Base-by-base conservation (phyloP, 192 early-diverging fungal genomes). In the Backusella liffmaniae region DNA sequence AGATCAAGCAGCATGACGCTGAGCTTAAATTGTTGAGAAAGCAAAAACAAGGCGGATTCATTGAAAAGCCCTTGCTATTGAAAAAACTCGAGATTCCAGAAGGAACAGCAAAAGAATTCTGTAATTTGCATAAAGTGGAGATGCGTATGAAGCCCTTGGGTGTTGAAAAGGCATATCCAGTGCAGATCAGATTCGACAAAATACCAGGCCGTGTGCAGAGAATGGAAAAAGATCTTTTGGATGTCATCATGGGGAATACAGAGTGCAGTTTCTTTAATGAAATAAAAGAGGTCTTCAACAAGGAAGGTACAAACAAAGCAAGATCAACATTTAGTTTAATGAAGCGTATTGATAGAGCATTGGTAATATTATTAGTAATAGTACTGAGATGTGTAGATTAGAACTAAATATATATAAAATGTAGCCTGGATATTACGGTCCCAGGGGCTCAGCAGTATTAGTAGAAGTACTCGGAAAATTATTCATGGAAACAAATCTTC, bases 371-470 rank as follows among this genome's bases (percentile, higher is more conserved):
- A 75, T 23, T 26, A 46, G 15, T 36, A 29, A 7, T 66, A 29
- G 35, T 35, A 62, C 39, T 12, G 32, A 32, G 1, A 32, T 15
- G 12, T n/a, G 39, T 44, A 15, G 8, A 35, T 32, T 26, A 41
- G 5, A 41, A 26, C 16, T 75, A 26, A 67, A 62, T 44, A 34
- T 37, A 68, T 39, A 34, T 68, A 41, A 18, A 37, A 35, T 75
- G 32, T 32, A 89, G 88, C 86, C 88, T 26, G 88, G 88, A 18
- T 89, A 89, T 72, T 89, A 89, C 79, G 88, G 88, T 4, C 77
- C 85, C 9, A 82, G 85, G 46, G 88, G 88, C 0, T 71, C 86
- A 8, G 67, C 42, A 29, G 65, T 65, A n/a, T 70, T 89, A 8
- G 56, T 81, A n/a, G 77, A 78, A 53, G 72, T 73, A 4, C 68